Base-by-base conservation (phyloP, 192 early-diverging fungal genomes). In the Dissophora ornata region DNA sequence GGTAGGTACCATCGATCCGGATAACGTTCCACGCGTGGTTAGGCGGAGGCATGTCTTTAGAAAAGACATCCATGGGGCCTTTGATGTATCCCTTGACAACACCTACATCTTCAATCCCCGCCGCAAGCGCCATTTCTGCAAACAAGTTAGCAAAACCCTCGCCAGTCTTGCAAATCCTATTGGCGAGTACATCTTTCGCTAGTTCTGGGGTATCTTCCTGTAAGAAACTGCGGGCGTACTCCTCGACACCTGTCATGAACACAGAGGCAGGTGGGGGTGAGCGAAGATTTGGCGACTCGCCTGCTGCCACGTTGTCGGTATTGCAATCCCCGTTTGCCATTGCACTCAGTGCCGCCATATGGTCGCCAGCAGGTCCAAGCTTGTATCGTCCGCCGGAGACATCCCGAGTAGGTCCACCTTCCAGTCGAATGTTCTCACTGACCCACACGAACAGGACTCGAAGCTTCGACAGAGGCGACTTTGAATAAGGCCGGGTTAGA, bases 371-470 rank as follows among this genome's bases (percentile, higher is more conserved):
- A 6, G 73, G 73, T 0, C 64, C 64, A 2, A 77, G 26, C 19
- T 77, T 77, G 38, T 62, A 77, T 32, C 73, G 63, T 4, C 73
- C 73, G 5, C 73, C 73, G 18, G 73, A 77, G 28, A 77, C 73
- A 45, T 77, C 73, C 0, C 73, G 63, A 6, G 28, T 51, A 7
- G 59, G 58, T 21, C 73, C 73, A 19, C 73, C 66, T n/a, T 69
- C 66, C 19, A 82, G 64, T 24, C 58, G 57, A 62, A 92, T 87
- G 61, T 92, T 92, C 34, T 85, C 84, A 32, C 86, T 85, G 9
- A 92, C 82, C 91, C 91, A 92, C 7, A 82, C 77, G 80, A 91
- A 92, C 19, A 88, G 81, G 13, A 84, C 85, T 5, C 91, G 84
- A n/a, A 87, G 70, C 25, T 87, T 87, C 51, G 85, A 84, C 1